Conservation (phyloP, 768 basidiomycete species). For the Tulasnella calospora region DNA sequence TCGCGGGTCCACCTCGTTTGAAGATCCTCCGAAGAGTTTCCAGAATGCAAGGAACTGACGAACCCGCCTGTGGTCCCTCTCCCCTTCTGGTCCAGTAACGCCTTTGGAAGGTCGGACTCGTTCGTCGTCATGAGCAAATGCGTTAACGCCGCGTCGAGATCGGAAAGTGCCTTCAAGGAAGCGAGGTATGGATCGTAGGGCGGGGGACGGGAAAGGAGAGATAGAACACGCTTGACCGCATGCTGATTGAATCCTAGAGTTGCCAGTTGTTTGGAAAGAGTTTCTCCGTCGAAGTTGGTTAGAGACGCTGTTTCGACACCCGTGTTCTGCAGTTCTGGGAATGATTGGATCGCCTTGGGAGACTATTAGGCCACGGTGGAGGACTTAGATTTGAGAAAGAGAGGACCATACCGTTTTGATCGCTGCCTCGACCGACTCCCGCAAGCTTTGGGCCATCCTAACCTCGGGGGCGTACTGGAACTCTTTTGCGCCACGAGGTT, state of each 20-base stretch:
- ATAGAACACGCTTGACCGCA: constrained; percentile 35
- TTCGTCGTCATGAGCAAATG: constrained; percentile 78
- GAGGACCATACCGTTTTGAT: constrained; percentile 60
- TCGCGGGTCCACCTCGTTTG: constrained; percentile 76
- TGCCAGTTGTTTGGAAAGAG: constrained; percentile 52
- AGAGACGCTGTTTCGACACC: not conserved
- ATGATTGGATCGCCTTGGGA: not conserved
- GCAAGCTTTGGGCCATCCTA: constrained; percentile 68
- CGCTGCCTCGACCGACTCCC: constrained; percentile 74
- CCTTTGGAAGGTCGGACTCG: constrained; percentile 78
- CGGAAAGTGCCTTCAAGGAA: constrained; percentile 53
- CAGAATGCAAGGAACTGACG: constrained; percentile 49
- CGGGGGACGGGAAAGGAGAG: constrained; percentile 31
- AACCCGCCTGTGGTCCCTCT: constrained; percentile 63
- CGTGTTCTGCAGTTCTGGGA: not conserved
- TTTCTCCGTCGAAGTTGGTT: constrained; percentile 39
- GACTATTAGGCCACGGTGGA: not conserved
- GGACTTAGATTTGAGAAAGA: not conserved
- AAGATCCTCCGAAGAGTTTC: constrained; percentile 53
- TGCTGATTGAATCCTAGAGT: constrained; percentile 58
- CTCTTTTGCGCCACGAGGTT: constrained; percentile 35
- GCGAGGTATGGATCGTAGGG: constrained; percentile 46
- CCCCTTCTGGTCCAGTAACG: constrained; percentile 47
- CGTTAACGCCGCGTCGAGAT: constrained; percentile 74
- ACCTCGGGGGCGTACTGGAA: constrained; percentile 63